A percentile compares a stretch with the other conserved stretches of the same genome.
phyloP scores from a whole-genome alignment of 768 basidiomycete species.

The Suillus spraguei region DNA sequence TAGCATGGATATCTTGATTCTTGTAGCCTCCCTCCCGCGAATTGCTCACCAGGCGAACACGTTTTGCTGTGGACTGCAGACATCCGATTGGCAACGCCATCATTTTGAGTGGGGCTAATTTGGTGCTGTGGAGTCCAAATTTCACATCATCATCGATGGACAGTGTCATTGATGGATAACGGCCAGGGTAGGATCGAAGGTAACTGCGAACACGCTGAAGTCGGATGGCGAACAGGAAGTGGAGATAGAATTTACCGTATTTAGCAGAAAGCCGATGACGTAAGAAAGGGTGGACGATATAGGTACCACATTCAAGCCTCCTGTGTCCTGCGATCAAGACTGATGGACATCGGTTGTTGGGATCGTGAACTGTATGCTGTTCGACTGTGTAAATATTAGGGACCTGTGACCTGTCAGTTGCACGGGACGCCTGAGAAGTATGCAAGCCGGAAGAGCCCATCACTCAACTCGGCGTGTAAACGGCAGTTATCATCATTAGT shows the following conservation, averaged over 20 bases:
- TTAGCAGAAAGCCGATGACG: neutral
- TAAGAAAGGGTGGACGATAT: neutral
- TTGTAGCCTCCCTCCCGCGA: no score
- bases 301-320: neutral
- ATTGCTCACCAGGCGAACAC: constrained; percentile 27
- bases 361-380: neutral
- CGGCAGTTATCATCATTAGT: neutral
- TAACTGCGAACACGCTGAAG: neutral
- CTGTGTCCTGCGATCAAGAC: neutral
- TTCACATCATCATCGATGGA: no score
- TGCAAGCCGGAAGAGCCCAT: neutral
- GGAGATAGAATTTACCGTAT: neutral
- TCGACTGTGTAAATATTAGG: neutral
- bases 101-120: neutral
- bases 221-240: neutral
- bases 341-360: neutral
- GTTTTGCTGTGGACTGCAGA: constrained; percentile 37
- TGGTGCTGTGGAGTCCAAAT: neutral
- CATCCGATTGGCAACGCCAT: constrained; percentile 30
- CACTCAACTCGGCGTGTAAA: neutral
- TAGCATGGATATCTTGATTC: constrained; percentile 41
- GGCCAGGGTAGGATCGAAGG: neutral
- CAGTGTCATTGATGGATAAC: neutral
- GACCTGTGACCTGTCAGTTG: no score
- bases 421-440: neutral